Conservation (phyloP, 257 asterid species). For the Prunella vulgaris region DNA sequence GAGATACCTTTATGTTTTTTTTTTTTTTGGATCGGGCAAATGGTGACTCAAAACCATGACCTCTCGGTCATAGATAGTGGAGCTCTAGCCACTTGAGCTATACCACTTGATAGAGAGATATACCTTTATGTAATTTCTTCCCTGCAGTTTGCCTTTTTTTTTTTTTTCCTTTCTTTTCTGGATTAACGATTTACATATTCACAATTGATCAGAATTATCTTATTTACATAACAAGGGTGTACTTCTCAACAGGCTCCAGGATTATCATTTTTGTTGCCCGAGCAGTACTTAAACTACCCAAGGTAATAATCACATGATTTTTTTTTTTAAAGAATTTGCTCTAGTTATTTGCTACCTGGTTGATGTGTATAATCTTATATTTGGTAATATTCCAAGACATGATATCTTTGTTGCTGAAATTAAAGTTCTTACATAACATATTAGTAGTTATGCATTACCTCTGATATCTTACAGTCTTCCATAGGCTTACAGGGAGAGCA, state of each 20-base stretch:
- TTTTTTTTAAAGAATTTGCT: not conserved
- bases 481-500: conserved; percentile 96
- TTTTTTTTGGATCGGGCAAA: too few relatives aligned
- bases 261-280: conserved; percentile 78
- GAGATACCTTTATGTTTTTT: not conserved
- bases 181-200: conserved; percentile 30
- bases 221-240: conserved; percentile 29
- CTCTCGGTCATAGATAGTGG: too few relatives aligned
- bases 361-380: not conserved
- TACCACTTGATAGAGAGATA: too few relatives aligned
- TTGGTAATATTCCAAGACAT: not conserved
- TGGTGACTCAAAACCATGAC: too few relatives aligned
- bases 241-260: conserved; percentile 95
- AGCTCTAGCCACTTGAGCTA: too few relatives aligned
- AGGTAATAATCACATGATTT: conserved; percentile 44
- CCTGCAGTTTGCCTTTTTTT: not conserved
- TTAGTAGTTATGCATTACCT: not conserved
- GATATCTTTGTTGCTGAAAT: conserved; percentile 8
- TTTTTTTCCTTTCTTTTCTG: not conserved
- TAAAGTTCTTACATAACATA: not conserved
- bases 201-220: conserved; percentile 29
- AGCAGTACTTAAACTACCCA: conserved; percentile 66
- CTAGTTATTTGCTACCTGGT: not conserved
- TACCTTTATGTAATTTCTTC: not conserved
- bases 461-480: conserved; percentile 27